These are phyloP conservation scores for Thraustochytrium striatum DNA, from an alignment of 352 stramenopile genomes.

Conservation along the genomic window DNA sequence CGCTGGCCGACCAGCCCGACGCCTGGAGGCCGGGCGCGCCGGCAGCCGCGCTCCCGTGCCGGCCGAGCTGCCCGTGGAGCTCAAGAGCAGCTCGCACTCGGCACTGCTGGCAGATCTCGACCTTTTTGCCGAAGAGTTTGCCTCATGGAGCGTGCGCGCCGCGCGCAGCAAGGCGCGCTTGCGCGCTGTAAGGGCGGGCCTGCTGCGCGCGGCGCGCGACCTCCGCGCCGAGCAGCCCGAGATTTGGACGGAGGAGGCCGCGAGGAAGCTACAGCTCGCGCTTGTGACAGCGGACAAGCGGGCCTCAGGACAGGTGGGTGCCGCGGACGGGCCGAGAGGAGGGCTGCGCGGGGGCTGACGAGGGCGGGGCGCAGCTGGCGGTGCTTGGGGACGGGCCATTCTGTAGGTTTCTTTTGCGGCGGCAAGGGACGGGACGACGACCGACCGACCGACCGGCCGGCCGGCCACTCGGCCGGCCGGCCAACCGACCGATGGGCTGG, in stretches of 20 bases:
- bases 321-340: background rate
- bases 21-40: too few relatives aligned
- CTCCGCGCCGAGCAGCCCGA: background rate
- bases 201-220: background rate
- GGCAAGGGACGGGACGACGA: background rate
- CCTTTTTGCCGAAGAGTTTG: conserved; percentile 26
- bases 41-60: too few relatives aligned
- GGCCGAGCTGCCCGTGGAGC: too few relatives aligned
- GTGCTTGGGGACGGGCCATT: conserved; percentile 9
- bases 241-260: background rate
- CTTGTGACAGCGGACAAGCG: background rate
- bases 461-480: too few relatives aligned
- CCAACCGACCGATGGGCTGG: background rate
- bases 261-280: background rate
- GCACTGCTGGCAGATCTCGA: conserved; percentile 30
- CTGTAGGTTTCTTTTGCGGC: background rate
- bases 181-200: background rate
- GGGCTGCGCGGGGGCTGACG: background rate
- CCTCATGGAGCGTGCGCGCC: background rate
- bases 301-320: background rate
- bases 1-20: too few relatives aligned
- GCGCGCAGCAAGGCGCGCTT: background rate
- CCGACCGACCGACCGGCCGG: too few relatives aligned
- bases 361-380: conserved; percentile 2
- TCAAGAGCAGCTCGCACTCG: too few relatives aligned